Evolutionary conservation across 257 asterid genomes (phyloP).

Genomic region (Primulina eburnea): DNA sequence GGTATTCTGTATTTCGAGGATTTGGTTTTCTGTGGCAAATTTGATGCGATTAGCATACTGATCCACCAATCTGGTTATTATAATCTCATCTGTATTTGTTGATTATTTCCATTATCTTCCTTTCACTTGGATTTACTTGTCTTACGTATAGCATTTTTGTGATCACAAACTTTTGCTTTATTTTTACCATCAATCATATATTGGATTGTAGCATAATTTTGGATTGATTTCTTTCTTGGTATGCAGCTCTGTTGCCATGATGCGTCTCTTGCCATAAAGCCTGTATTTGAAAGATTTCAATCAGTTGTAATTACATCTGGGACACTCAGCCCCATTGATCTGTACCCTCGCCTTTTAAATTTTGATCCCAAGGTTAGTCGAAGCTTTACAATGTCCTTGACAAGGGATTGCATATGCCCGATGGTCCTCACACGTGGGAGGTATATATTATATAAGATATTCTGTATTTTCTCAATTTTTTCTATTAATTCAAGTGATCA

Average conservation of each 20-base stretch:
- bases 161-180: background rate
- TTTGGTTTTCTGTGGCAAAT: background rate
- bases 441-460: slow-evolving; percentile 32
- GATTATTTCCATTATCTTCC: background rate
- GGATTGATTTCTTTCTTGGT: slow-evolving; percentile 23
- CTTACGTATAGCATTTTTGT: slow-evolving; percentile 9
- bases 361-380: slow-evolving; percentile 93
- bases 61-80: slow-evolving; percentile 2
- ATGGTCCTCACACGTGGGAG: slow-evolving; percentile 99
- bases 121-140: background rate
- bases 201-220: slow-evolving; percentile 10
- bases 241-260: slow-evolving; percentile 95
- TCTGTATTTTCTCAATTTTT: slow-evolving; percentile 11
- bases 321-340: slow-evolving; percentile 97
- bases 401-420: slow-evolving; percentile 98
- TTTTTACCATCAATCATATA: slow-evolving; percentile 8
- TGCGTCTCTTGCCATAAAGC: slow-evolving; percentile 98
- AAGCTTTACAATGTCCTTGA: slow-evolving; percentile 93
- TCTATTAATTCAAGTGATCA: background rate
- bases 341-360: slow-evolving; percentile 91
- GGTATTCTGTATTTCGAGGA: background rate
- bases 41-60: background rate
- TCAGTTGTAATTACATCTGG: slow-evolving; percentile 98
- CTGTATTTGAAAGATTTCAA: slow-evolving; percentile 94
- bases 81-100: background rate